These are phyloP conservation scores for Alnus rubra DNA, from an alignment of 306 rosid genomes.

Conservation along the genomic window DNA sequence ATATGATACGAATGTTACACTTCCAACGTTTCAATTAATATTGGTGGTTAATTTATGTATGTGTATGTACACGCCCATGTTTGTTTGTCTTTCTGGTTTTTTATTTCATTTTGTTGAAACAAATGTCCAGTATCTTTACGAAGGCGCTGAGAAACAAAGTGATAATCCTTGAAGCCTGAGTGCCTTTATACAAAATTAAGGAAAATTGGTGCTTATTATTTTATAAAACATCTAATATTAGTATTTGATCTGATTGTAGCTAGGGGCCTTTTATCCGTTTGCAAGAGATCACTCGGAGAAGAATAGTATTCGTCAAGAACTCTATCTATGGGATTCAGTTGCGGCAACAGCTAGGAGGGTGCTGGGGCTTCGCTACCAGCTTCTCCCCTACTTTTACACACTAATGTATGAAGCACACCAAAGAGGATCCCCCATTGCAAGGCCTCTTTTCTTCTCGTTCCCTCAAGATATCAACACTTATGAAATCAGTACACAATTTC, in stretches of 20 bases:
- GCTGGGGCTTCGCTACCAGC: slow-evolving; percentile 73
- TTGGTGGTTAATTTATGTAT: background rate
- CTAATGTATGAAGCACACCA: slow-evolving; percentile 71
- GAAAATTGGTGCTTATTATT: background rate
- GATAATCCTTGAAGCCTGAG: background rate
- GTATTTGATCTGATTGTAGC: slow-evolving; percentile 39
- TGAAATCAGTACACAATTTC: slow-evolving; percentile 68
- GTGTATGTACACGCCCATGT: no score
- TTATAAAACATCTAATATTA: background rate
- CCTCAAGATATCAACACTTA: slow-evolving; percentile 69
- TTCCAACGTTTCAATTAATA: background rate
- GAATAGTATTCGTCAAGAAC: slow-evolving; percentile 60
- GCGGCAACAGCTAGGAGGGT: slow-evolving; percentile 81
- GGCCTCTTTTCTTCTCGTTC: slow-evolving; percentile 93
- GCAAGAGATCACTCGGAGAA: slow-evolving; percentile 75
- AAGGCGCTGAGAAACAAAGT: background rate
- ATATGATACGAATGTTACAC: background rate
- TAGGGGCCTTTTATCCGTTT: slow-evolving; percentile 93
- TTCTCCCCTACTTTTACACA: slow-evolving; percentile 86
- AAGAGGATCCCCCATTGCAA: slow-evolving; percentile 74
- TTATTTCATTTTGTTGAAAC: background rate
- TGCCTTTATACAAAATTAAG: background rate
- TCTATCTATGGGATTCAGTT: slow-evolving; percentile 85
- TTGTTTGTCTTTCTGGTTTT: background rate
- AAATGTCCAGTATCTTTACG: background rate